Percentiles rank a stretch among this genome's conserved stretches.
Evolutionary conservation across 2,329 filamentous ascomycete species (phyloP).

Genomic region (Diaporthe vaccinii): DNA sequence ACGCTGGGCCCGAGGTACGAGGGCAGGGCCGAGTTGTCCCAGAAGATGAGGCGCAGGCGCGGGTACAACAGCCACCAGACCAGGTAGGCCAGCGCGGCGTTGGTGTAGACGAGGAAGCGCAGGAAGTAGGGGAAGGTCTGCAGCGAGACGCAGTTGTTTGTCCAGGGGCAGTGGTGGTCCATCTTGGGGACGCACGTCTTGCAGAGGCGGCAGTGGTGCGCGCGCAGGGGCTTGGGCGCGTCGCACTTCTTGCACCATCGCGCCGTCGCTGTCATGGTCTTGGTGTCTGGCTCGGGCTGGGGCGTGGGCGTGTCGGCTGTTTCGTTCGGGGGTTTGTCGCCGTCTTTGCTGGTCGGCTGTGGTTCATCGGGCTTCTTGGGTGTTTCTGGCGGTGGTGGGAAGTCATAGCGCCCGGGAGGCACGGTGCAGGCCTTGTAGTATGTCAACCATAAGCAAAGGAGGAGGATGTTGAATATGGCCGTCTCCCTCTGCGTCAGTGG

Average conservation of each 20-base stretch:
- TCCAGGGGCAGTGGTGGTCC: constrained; percentile 93
- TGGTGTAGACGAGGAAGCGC: constrained; percentile 81
- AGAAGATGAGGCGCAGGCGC: constrained; percentile 69
- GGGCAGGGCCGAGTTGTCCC: constrained; percentile 75
- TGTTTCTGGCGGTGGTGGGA: constrained; percentile 48
- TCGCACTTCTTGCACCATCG: constrained; percentile 84
- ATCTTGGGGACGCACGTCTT: constrained; percentile 82
- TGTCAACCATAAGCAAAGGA: constrained; percentile 75
- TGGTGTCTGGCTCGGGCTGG: constrained; percentile 44
- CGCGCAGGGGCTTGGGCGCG: constrained; percentile 79
- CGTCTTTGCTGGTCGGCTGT: neutral
- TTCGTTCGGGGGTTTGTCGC: neutral
- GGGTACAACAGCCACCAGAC: constrained; percentile 72
- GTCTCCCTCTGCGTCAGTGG: constrained; percentile 70
- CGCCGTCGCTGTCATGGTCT: constrained; percentile 40
- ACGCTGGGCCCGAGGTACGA: constrained; percentile 80
- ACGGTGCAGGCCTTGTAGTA: constrained; percentile 74
- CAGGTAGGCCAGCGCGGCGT: constrained; percentile 70
- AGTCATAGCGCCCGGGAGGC: constrained; percentile 69
- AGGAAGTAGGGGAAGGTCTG: constrained; percentile 86
- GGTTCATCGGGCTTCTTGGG: constrained; percentile 30
- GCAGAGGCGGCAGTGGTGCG: constrained; percentile 87
- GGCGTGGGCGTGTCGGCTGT: neutral
- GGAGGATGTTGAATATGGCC: constrained; percentile 74
- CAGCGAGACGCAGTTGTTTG: constrained; percentile 84